Percentiles rank a stretch among this genome's conserved stretches.
Evolutionary conservation across 1,284 basidiomycete genomes (phyloP).

Genomic region (Papiliotrema laurentii): DNA sequence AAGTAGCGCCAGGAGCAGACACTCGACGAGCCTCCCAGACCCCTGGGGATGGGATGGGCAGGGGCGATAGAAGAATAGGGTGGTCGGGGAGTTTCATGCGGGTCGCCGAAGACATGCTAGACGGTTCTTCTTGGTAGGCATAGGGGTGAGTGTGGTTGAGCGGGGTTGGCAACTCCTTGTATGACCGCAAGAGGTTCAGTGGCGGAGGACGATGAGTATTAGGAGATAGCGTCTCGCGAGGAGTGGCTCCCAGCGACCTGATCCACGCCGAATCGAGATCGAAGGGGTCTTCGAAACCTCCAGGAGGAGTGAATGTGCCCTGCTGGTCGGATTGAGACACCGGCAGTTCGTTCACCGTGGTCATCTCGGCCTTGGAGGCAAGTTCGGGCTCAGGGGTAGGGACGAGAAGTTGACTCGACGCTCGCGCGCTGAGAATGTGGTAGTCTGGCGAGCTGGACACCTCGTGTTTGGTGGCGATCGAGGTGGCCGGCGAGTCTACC

Average conservation of each 20-base stretch:
- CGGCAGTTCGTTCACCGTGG: not conserved
- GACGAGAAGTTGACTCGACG: not conserved
- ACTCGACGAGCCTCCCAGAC: constrained; percentile 9
- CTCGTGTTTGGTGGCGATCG: no score
- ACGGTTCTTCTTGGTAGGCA: constrained; percentile 4
- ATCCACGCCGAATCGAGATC: not conserved
- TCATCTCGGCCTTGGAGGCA: not conserved
- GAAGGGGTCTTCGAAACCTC: constrained; percentile 1
- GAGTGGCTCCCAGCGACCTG: not conserved
- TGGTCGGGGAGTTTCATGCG: constrained; percentile 12
- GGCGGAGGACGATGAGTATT: constrained; percentile 6
- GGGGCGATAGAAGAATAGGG: constrained; percentile 16
- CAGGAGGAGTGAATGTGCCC: not conserved
- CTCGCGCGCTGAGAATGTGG: not conserved
- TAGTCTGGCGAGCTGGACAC: not conserved
- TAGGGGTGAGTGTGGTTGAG: constrained; percentile 2
- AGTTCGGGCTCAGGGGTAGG: not conserved
- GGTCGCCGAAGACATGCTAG: constrained; percentile 4
- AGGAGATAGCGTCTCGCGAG: not conserved
- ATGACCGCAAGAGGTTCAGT: constrained; percentile 3
- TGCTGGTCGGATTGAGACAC: not conserved
- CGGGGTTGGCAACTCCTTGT: not conserved
- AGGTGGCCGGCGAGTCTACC: no score
- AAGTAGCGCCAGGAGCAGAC: constrained; percentile 1
- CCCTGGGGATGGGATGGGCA: constrained; percentile 16